A percentile compares a stretch with the other conserved stretches of the same genome.
These are phyloP conservation scores for Cercospora beticola DNA, from an alignment of 2,329 filamentous ascomycete genomes.

Conservation along the genomic window DNA sequence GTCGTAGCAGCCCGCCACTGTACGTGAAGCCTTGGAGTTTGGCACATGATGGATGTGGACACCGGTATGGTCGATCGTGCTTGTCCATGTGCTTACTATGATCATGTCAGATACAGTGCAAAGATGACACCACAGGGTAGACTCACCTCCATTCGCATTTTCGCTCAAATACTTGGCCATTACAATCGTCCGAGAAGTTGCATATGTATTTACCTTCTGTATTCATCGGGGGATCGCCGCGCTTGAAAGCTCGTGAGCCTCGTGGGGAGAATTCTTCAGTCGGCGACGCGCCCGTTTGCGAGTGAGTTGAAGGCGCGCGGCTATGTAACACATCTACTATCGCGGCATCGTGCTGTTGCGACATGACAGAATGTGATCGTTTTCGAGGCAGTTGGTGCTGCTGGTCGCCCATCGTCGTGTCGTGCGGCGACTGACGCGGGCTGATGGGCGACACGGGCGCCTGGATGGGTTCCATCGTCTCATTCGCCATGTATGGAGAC, in stretches of 20 bases:
- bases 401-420: constrained; percentile 26
- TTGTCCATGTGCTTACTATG: constrained; percentile 96
- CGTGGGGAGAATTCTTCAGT: constrained; percentile 23
- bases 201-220: constrained; percentile 75
- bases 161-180: constrained; percentile 68
- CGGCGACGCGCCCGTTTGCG: constrained; percentile 15
- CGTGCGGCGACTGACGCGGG: constrained; percentile 28
- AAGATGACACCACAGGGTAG: neutral
- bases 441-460: constrained; percentile 31
- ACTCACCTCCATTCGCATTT: constrained; percentile 95
- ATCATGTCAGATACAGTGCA: constrained; percentile 25
- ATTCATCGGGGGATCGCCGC: constrained; percentile 59
- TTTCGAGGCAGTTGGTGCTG: constrained; percentile 30
- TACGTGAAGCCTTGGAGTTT: constrained; percentile 95
- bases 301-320: constrained; percentile 20
- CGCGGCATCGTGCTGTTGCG: constrained; percentile 20
- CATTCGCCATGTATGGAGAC: constrained; percentile 21
- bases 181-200: constrained; percentile 65
- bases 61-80: constrained; percentile 90
- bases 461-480: constrained; percentile 26
- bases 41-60: constrained; percentile 76
- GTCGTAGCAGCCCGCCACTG: constrained; percentile 81
- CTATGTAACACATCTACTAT: constrained; percentile 3
- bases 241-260: constrained; percentile 35
- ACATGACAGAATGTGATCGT: constrained; percentile 36